These are phyloP conservation scores for Silene vulgaris DNA, from an alignment of 179 eudicot species.

Conservation along the genomic window DNA sequence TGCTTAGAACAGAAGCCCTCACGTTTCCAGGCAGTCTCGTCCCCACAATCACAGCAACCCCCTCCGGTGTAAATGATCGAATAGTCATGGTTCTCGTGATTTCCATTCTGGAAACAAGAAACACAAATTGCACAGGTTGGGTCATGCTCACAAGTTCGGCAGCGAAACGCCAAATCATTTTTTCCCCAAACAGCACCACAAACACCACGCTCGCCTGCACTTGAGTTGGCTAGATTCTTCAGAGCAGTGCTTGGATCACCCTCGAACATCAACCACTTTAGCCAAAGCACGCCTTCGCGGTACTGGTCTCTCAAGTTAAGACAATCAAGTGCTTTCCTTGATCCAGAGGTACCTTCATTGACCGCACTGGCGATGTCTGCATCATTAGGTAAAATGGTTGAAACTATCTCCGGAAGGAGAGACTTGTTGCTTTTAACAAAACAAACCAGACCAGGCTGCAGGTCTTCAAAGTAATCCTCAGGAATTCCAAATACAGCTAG, in stretches of 20 bases:
- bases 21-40: slow-evolving; percentile 96
- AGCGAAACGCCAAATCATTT: slow-evolving; percentile 85
- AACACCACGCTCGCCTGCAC: slow-evolving; percentile 73
- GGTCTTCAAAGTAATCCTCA: slow-evolving; percentile 45
- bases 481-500: slow-evolving; percentile 61
- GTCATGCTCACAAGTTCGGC: slow-evolving; percentile 95
- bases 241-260: slow-evolving; percentile 60
- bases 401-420: slow-evolving; percentile 40
- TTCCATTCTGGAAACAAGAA: slow-evolving; percentile 91
- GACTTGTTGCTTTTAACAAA: slow-evolving; percentile 45
- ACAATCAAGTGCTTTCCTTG: slow-evolving; percentile 21
- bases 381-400: slow-evolving; percentile 64
- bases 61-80: slow-evolving; percentile 89
- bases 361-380: slow-evolving; percentile 44
- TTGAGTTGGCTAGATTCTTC: slow-evolving; percentile 42
- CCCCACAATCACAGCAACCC: slow-evolving; percentile 99
- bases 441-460: slow-evolving; percentile 55
- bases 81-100: slow-evolving; percentile 87
- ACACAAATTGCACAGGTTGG: slow-evolving; percentile 98
- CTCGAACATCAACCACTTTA: slow-evolving; percentile 97
- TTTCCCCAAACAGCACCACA: slow-evolving; percentile 98
- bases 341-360: slow-evolving; percentile 29
- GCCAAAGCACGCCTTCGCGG: slow-evolving; percentile 69
- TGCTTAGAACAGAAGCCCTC: slow-evolving; percentile 96
- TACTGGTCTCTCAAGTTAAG: slow-evolving; percentile 43